Percentiles rank a stretch among this genome's conserved stretches.
These are phyloP conservation scores for Marasmius oreades DNA, from an alignment of 1,284 basidiomycete genomes.

Conservation along the genomic window DNA sequence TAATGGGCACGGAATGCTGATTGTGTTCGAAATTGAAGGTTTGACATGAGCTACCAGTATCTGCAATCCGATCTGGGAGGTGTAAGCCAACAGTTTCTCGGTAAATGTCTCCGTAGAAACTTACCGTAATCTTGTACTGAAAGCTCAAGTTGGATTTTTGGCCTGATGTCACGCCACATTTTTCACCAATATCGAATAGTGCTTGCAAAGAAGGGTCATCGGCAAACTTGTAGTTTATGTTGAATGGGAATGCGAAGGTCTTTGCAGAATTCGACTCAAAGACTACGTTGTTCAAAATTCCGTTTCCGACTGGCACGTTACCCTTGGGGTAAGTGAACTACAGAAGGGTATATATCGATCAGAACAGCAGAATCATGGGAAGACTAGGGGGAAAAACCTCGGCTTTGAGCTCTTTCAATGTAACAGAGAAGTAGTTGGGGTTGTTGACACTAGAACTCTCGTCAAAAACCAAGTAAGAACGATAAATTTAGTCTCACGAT, in stretches of 20 bases:
- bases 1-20: conserved; percentile 70
- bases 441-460: conserved; percentile 62
- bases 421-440: conserved; percentile 82
- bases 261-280: conserved; percentile 62
- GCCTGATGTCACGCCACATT: conserved; percentile 62
- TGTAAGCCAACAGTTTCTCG: neutral
- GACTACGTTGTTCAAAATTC: conserved; percentile 56
- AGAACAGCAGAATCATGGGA: neutral
- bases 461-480: neutral
- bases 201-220: conserved; percentile 59
- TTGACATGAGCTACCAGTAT: conserved; percentile 67
- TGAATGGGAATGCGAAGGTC: conserved; percentile 81
- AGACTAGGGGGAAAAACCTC: conserved; percentile 34
- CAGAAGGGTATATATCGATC: conserved; percentile 6
- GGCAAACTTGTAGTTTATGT: conserved; percentile 64
- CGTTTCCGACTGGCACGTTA: conserved; percentile 60
- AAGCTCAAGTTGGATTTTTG: conserved; percentile 54
- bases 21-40: conserved; percentile 63
- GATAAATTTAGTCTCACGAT: conserved; percentile 40
- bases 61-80: conserved; percentile 51
- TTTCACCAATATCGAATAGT: conserved; percentile 60
- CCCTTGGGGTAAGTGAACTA: conserved; percentile 71
- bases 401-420: conserved; percentile 68
- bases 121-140: conserved; percentile 66
- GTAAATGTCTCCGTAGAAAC: conserved; percentile 6